phyloP scores from a whole-genome alignment of 192 early-diverging fungal genomes.

The Gryganskiella cystojenkinii region DNA sequence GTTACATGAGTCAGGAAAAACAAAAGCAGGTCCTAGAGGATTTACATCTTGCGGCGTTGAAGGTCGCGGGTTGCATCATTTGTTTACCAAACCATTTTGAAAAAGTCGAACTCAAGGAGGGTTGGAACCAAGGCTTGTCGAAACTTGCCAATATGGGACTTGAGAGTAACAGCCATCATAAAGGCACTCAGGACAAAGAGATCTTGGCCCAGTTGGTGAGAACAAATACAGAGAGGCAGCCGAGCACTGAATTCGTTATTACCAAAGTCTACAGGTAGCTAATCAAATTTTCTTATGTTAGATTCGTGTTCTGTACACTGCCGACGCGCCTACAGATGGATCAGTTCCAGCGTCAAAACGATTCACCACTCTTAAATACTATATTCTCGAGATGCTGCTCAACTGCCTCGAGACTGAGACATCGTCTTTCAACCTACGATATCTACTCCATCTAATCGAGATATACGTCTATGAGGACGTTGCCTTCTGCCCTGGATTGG shows the following conservation, averaged over 20 bases:
- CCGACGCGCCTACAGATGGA: slow-evolving; percentile 37
- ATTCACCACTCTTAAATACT: slow-evolving; percentile 69
- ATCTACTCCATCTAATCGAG: slow-evolving; percentile 72
- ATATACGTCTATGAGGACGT: slow-evolving; percentile 83
- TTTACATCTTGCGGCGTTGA: slow-evolving; percentile 72
- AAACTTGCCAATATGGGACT: slow-evolving; percentile 46
- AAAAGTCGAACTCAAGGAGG: slow-evolving; percentile 62
- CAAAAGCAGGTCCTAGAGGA: slow-evolving; percentile 64
- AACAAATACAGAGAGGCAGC: not conserved
- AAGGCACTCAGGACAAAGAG: slow-evolving; percentile 55
- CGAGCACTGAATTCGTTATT: too few species aligned
- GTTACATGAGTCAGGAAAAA: slow-evolving; percentile 43
- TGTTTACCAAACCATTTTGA: slow-evolving; percentile 79
- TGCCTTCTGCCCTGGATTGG: slow-evolving; percentile 76
- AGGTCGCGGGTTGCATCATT: slow-evolving; percentile 71
- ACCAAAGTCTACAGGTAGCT: too few species aligned
- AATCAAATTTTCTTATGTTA: slow-evolving; percentile 13
- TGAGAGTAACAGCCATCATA: slow-evolving; percentile 32
- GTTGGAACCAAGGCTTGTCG: slow-evolving; percentile 60
- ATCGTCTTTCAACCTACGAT: slow-evolving; percentile 70
- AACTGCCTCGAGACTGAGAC: slow-evolving; percentile 73
- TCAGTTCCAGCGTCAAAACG: slow-evolving; percentile 40
- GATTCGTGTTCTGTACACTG: slow-evolving; percentile 58
- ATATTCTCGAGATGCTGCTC: slow-evolving; percentile 74
- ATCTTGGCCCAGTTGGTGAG: slow-evolving; percentile 64